Base-by-base conservation (phyloP, 2,329 filamentous ascomycete species). In the Grosmannia huntii region DNA sequence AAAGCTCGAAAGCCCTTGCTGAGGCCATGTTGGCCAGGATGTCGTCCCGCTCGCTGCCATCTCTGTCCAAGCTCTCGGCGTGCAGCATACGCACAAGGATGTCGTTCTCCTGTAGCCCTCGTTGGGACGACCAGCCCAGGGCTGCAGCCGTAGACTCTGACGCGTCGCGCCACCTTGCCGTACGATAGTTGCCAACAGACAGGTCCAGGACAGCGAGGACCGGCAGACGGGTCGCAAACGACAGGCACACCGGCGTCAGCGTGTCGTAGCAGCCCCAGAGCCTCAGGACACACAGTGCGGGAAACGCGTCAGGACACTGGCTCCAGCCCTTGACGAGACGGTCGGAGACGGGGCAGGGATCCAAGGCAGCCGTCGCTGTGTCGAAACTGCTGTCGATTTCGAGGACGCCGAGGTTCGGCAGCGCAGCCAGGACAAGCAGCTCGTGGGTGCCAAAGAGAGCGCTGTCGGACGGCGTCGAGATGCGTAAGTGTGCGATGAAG, bases 391-490 rank as follows among this genome's bases (percentile, higher is more conserved):
- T n/a, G 7, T 21, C 49, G n/a, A 80, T 68, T 64, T 79, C 75
- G 14, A 80, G 69, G 2, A 75, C 69, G 10, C 72, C 76, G 5
- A 80, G 71, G 55, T 79, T 80, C 31, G 68, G 70, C 62, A 79
- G 68, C 4, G 70, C 64, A 0, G 73, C 63, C 36, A 80, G 66
- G 21, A 64, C 64, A 2, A 77, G 60, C 31, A 79, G 63, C 55
- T 79, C 74, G 23, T 68, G 65, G 0, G 69, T 68, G 5, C 58
- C 63, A 48, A 68, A 64, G 1, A 33, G 38, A 19, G 57, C 49
- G 10, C 23, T 23, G 1, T n/a, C 23, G 2, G 16, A 6, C 2
- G 59, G 62, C 5, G 61, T 14, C 4, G 25, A 19, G 31, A 70
- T 62, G 33, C 62, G 63, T 1, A 71, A 60, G 38, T 68, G 66